These are phyloP conservation scores for Fomitopsis betulina DNA, from an alignment of 1,284 basidiomycete genomes.

Conservation along the genomic window DNA sequence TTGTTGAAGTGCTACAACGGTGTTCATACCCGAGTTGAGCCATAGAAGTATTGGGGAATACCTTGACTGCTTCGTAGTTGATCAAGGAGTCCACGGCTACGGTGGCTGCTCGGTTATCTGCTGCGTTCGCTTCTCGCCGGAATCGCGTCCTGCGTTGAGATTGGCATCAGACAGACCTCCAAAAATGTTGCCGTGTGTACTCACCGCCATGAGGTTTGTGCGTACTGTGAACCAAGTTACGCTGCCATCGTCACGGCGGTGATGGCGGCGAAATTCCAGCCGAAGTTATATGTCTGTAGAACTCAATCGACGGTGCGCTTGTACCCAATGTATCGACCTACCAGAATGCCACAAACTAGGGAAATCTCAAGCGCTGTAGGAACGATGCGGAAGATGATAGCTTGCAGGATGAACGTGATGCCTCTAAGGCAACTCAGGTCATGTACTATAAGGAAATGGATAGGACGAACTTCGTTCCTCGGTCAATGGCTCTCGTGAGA, in stretches of 20 bases:
- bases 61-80: slow-evolving; percentile 99
- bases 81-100: slow-evolving; percentile 93
- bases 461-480: slow-evolving; percentile 84
- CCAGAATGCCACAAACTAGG: slow-evolving; percentile 96
- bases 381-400: slow-evolving; percentile 92
- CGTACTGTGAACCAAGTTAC: slow-evolving; percentile 98
- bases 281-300: slow-evolving; percentile 88
- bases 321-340: slow-evolving; percentile 31
- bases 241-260: slow-evolving; percentile 83
- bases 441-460: background rate
- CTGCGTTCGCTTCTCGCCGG: slow-evolving; percentile 91
- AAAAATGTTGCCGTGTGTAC: slow-evolving; percentile 9
- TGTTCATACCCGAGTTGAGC: background rate
- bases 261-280: slow-evolving; percentile 93
- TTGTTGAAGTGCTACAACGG: slow-evolving; percentile 88
- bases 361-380: slow-evolving; percentile 96
- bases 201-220: slow-evolving; percentile 91
- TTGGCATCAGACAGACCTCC: too few species aligned
- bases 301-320: background rate
- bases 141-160: slow-evolving; percentile 73
- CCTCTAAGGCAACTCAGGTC: slow-evolving; percentile 51
- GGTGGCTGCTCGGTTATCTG: slow-evolving; percentile 95
- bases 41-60: slow-evolving; percentile 22
- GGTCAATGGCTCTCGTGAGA: slow-evolving; percentile 92
- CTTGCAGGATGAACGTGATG: slow-evolving; percentile 92